A percentile compares a stretch with the other conserved stretches of the same genome.
Evolutionary conservation across 208 protist genomes (phyloP).

Genomic region (Blechomonas ayalai): DNA sequence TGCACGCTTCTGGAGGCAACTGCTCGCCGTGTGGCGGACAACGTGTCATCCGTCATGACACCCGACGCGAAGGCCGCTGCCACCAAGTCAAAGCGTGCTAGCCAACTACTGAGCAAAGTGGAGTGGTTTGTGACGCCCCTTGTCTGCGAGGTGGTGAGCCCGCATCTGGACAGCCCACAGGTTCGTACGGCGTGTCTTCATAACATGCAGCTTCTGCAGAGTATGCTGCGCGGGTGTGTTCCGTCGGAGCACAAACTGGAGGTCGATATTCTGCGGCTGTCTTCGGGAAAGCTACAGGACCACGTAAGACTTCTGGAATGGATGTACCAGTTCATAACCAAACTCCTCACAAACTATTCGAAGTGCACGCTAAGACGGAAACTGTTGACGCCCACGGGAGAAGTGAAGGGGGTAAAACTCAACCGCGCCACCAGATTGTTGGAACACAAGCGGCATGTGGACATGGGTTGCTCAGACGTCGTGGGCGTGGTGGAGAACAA

Average conservation of each 20-base stretch:
- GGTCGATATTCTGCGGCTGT: constrained; percentile 52
- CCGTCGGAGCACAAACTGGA: constrained; percentile 34
- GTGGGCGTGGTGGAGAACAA: too few relatives aligned
- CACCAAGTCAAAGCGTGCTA: constrained; percentile 13
- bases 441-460: too few relatives aligned
- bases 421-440: constrained; percentile 20
- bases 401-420: constrained; percentile 47
- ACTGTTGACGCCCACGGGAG: constrained; percentile 4
- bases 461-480: too few relatives aligned
- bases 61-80: constrained; percentile 18
- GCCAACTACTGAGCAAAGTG: constrained; percentile 20
- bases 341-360: constrained; percentile 60
- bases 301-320: constrained; percentile 72
- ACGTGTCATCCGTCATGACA: constrained; percentile 20
- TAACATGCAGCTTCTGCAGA: constrained; percentile 65
- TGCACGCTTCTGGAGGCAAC: constrained; percentile 74
- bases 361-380: constrained; percentile 34
- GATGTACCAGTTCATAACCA: constrained; percentile 72
- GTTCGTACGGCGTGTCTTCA: constrained; percentile 36
- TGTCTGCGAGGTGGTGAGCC: constrained; percentile 56
- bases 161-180: constrained; percentile 36
- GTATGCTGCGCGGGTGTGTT: constrained; percentile 55
- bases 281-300: constrained; percentile 72
- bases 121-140: constrained; percentile 48
- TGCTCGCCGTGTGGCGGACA: constrained; percentile 47